These are phyloP conservation scores for Psidium guajava DNA, from an alignment of 345 rosid genomes.

Conservation along the genomic window DNA sequence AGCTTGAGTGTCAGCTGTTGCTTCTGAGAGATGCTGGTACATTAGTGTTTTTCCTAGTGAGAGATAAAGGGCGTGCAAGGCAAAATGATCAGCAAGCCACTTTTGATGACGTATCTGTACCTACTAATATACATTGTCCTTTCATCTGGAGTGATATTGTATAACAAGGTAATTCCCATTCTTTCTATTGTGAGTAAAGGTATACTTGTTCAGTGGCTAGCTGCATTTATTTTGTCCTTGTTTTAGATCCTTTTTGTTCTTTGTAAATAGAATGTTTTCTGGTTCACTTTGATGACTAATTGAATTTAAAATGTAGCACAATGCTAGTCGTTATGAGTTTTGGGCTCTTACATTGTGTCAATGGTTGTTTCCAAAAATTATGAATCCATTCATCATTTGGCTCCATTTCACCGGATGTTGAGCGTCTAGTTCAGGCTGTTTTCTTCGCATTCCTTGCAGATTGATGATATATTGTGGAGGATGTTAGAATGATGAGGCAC, in stretches of 20 bases:
- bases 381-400: background rate
- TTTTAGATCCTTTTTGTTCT: background rate
- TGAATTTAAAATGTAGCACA: background rate
- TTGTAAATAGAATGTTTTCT: background rate
- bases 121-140: constrained; percentile 73
- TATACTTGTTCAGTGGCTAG: background rate
- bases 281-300: background rate
- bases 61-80: background rate
- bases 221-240: background rate
- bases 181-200: background rate
- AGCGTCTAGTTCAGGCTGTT: background rate
- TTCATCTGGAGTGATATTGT: constrained; percentile 86
- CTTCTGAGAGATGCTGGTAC: background rate
- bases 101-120: constrained; percentile 73
- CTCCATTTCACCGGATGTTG: background rate
- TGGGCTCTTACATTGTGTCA: background rate
- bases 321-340: background rate
- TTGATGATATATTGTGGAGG: background rate
- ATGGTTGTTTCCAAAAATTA: background rate
- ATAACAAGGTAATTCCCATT: constrained; percentile 61
- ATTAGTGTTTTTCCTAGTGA: background rate
- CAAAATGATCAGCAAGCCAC: constrained; percentile 66
- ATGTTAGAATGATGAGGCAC: background rate
- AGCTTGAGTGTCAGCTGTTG: background rate
- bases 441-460: background rate